Evolutionary conservation across 2,329 filamentous ascomycete species (phyloP), one percentile per base, ranked within the genome.

Genomic region (Simplicillium sp.): DNA sequence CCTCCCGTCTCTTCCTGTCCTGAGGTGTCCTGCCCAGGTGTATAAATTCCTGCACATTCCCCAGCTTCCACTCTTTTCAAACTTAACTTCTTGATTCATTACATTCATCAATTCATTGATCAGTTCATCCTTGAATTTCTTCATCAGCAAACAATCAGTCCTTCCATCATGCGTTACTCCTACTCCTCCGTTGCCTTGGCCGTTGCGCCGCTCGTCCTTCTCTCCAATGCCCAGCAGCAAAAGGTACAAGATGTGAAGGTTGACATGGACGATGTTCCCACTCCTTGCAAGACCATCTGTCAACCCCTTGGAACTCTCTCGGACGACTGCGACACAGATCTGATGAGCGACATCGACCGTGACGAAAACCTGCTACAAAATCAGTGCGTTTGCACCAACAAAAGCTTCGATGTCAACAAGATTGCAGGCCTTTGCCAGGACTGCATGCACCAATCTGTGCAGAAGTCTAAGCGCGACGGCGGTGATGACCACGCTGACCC

Each of bases 331-430:
- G 57, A 61, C 17, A 55, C 57, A 28, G 54, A 60, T 41, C 51
- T 57, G 28, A 39, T 33, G 17, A 52, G 50, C 34, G 49, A 57
- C 40, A 53, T 46, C 12, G 57, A 62, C 49, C 52, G 50, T 14
- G 48, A 54, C 28, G 61, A 66, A 48, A 50, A 59, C 34, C 56
- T 51, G 12, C 58, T 65, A 38, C 52, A 59, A 50, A 51, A 49
- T 7, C 60, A 66, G 48, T 67, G 64, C 46, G 46, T 66, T 40
- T 65, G 64, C 55, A 59, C 60, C 47, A 62, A 68, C 54, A 44
- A 54, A 38, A 61, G 60, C 49, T 62, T 68, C 50, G 49, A 65
- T 50, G 65, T 67, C 36, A 46, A 36, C 20, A 46, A 47, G 16
- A 47, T 65, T 38, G 55, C 61, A 13, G 59, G 50, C 2, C 54